Percentiles rank a stretch among this genome's conserved stretches.
Conservation (phyloP, 2,329 filamentous ascomycete genomes). For the Nemania sp. region DNA sequence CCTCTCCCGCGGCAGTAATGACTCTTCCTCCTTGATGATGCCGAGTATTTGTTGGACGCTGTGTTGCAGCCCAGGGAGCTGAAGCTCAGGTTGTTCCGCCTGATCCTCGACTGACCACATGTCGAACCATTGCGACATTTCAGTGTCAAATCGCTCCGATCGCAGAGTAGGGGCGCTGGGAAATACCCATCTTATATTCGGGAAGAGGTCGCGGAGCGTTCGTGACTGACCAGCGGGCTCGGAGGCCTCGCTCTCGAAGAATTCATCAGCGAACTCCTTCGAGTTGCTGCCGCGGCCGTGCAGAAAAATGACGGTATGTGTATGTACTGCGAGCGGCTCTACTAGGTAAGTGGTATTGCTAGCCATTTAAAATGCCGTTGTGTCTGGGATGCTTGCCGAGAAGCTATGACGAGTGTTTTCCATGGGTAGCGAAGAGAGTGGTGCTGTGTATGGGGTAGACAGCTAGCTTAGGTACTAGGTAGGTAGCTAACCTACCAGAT, state of each 20-base stretch:
- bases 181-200: constrained; percentile 49
- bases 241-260: constrained; percentile 55
- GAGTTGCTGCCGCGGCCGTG: constrained; percentile 58
- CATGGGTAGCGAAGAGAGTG: not conserved
- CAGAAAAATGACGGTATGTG: constrained; percentile 60
- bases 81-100: constrained; percentile 49
- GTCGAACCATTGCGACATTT: constrained; percentile 52
- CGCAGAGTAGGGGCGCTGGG: constrained; percentile 38
- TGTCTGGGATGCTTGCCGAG: no score
- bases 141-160: constrained; percentile 40
- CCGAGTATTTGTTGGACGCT: constrained; percentile 41
- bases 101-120: constrained; percentile 65
- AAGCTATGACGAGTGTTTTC: not conserved
- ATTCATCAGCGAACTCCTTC: constrained; percentile 55
- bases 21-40: constrained; percentile 43
- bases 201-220: constrained; percentile 42
- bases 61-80: constrained; percentile 40
- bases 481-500: no score
- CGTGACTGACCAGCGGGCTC: constrained; percentile 35
- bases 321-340: constrained; percentile 57
- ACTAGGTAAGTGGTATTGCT: constrained; percentile 20
- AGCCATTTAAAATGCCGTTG: constrained; percentile 16
- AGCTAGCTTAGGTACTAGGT: no score
- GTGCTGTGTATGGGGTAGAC: not conserved
- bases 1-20: constrained; percentile 35